These are phyloP conservation scores for Nymphaea colorata DNA, from an alignment of 164 flowering plant genomes.

Conservation along the genomic window DNA sequence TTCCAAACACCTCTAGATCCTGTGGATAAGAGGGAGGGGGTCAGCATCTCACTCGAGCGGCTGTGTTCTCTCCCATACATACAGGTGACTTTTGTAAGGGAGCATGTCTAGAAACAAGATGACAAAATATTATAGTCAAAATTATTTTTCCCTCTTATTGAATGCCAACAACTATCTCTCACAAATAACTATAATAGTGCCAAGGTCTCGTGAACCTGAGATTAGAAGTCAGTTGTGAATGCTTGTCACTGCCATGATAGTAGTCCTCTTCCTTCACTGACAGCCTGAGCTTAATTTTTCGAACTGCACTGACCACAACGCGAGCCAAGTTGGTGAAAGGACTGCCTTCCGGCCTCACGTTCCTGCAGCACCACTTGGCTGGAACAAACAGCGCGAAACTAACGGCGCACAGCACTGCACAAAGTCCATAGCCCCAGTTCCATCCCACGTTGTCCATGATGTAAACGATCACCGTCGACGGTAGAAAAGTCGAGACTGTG, in stretches of 20 bases:
- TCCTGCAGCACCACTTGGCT: slow-evolving; percentile 17
- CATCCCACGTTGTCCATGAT: slow-evolving; percentile 41
- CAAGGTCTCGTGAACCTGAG: too few relatives aligned
- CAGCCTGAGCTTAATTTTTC: slow-evolving; percentile 16
- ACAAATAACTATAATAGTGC: too few relatives aligned
- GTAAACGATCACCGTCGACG: slow-evolving; percentile 26
- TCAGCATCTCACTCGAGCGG: too few relatives aligned
- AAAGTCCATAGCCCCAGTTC: slow-evolving; percentile 30
- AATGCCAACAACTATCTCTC: too few relatives aligned
- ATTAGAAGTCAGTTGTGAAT: background rate
- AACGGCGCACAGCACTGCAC: slow-evolving; percentile 9
- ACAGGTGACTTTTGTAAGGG: too few relatives aligned
- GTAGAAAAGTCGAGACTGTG: slow-evolving; percentile 7
- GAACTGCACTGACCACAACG: slow-evolving; percentile 27
- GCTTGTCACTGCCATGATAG: slow-evolving; percentile 4
- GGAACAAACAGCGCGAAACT: slow-evolving; percentile 19
- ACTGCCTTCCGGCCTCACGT: slow-evolving; percentile 24
- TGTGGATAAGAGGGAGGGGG: too few relatives aligned
- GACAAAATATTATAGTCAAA: too few relatives aligned
- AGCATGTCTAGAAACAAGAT: too few relatives aligned
- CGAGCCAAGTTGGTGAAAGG: slow-evolving; percentile 27
- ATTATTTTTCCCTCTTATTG: too few relatives aligned
- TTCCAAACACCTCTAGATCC: too few relatives aligned
- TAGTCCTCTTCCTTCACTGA: slow-evolving; percentile 9
- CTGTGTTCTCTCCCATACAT: too few relatives aligned